Percentiles rank a stretch among this genome's conserved stretches.
Conservation (phyloP, 345 rosid genomes). For the Aurinia saxatilis region DNA sequence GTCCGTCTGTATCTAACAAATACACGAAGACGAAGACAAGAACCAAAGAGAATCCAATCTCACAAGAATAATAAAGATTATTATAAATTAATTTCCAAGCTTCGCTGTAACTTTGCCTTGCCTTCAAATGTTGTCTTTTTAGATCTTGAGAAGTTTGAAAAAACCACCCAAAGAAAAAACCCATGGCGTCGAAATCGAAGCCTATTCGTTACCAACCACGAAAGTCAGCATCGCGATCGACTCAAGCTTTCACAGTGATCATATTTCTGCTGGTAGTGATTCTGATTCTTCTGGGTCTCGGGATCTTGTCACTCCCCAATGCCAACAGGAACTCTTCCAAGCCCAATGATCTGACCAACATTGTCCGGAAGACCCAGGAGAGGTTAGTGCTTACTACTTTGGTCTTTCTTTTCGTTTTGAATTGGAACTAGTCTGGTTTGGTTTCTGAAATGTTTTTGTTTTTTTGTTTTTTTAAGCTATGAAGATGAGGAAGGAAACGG, state of each 20-base stretch:
- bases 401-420: not conserved
- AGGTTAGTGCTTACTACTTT: constrained; percentile 27
- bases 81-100: too few relatives aligned
- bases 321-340: constrained; percentile 36
- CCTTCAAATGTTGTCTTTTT: not conserved
- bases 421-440: not conserved
- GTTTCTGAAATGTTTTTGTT: not conserved
- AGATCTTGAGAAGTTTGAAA: constrained; percentile 13
- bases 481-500: constrained; percentile 38
- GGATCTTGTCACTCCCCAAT: constrained; percentile 66
- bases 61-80: too few relatives aligned
- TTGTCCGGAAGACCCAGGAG: constrained; percentile 35
- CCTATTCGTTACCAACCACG: constrained; percentile 23
- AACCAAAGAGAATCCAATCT: constrained; percentile 9
- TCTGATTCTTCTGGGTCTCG: constrained; percentile 70
- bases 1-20: constrained; percentile 10
- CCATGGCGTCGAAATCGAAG: constrained; percentile 29
- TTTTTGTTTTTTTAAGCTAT: constrained; percentile 21
- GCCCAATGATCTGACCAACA: constrained; percentile 71
- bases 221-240: constrained; percentile 41
- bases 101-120: not conserved
- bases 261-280: constrained; percentile 50
- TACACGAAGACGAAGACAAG: constrained; percentile 15
- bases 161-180: not conserved
- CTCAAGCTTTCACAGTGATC: constrained; percentile 43